Base-by-base conservation (phyloP, 768 basidiomycete species). In the Mycena indigotica region DNA sequence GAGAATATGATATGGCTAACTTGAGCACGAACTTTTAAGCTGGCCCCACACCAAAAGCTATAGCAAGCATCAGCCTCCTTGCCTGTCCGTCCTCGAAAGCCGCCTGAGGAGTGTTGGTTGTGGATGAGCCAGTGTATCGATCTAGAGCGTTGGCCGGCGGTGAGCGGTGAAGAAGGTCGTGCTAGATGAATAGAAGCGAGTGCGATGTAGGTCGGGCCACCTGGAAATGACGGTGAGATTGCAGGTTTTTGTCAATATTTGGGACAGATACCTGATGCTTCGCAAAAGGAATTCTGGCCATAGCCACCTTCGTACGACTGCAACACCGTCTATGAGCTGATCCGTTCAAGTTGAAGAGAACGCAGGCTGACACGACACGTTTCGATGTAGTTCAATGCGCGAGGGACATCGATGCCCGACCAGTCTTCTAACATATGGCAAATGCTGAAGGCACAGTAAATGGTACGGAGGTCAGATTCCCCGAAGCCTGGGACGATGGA, bases 301-400 rank as follows among this genome's bases (percentile, higher is more conserved):
- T 91, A 99, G 0, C 93, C 95, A 15, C 95, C 95, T 79, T 97
- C 95, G 66, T 94, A 92, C 2, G 87, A 87, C 95, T 98, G 29
- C 53, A 45, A 59, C 24, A 45, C 41, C 21, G 32, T 8, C 17
- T 35, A 28, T 15, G 56, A 57, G 44, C 46, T 52, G 49, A 35
- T 25, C 35, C 39, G 39, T 10, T 23, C 41, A 59, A 30, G 55
- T 24, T 57, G 55, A 50, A 40, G 24, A 58, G 17, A 35, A 50
- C 58, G 39, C 24, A 2, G 19, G 68, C 81, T 64, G 67, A 95
- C 94, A 70, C 88, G 79, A 70, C 95, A 97, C 3, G 78, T 72
- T 17, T 76, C 71, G 30, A 97, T 82, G 65, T 88, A 97, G 3
- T 65, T 68, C 13, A 89, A 66, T 0, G 92, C 88, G 21, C 71